Evolutionary conservation across 768 basidiomycete genomes (phyloP).

Genomic region (Porphyrellus cyaneotinctus): DNA sequence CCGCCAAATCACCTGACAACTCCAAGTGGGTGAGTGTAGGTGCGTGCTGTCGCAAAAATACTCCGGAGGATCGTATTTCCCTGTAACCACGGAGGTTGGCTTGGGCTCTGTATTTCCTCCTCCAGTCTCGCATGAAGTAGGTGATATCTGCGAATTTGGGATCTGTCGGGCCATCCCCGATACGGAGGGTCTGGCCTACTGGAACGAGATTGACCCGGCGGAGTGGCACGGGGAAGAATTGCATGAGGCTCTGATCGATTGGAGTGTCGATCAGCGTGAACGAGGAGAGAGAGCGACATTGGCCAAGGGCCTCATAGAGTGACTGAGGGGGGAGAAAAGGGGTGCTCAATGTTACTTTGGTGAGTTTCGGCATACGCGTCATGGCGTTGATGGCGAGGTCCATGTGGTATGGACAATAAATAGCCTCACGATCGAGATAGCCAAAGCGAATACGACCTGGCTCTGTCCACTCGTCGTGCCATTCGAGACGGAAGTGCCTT

Average conservation of each 20-base stretch:
- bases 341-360: conserved; percentile 25
- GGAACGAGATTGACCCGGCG: conserved; percentile 28
- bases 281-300: conserved; percentile 25
- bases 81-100: conserved; percentile 26
- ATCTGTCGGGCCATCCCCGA: conserved; percentile 33
- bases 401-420: conserved; percentile 29
- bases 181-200: conserved; percentile 33
- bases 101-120: conserved; percentile 34
- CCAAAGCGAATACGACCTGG: conserved; percentile 33
- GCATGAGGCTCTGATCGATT: conserved; percentile 33
- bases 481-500: conserved; percentile 32
- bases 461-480: conserved; percentile 37
- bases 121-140: conserved; percentile 35
- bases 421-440: conserved; percentile 29
- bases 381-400: conserved; percentile 25
- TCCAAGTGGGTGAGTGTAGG: conserved; percentile 29
- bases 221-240: conserved; percentile 25
- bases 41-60: conserved; percentile 31
- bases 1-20: conserved; percentile 29
- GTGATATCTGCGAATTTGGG: conserved; percentile 29
- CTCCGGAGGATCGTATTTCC: conserved; percentile 28
- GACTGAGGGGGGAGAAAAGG: conserved; percentile 32
- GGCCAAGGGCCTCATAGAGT: conserved; percentile 27
- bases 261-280: conserved; percentile 32
- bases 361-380: conserved; percentile 30